Evolutionary conservation across 148 eudicot genomes (phyloP), one percentile per base, ranked within the genome.

Genomic region (Fagopyrum tataricum): DNA sequence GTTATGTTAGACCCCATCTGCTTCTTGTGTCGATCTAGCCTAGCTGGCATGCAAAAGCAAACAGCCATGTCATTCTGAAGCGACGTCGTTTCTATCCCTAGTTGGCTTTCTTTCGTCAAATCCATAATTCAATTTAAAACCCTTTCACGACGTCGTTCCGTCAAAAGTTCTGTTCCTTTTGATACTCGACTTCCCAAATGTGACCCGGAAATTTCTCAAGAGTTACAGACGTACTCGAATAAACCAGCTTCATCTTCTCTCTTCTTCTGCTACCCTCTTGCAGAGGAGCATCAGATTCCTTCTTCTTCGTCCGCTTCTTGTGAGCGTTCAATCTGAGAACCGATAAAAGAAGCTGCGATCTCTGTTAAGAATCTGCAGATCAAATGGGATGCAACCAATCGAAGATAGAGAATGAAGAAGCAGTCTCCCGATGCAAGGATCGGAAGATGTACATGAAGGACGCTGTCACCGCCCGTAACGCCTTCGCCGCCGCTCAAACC

Each of bases 361-460:
- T 69, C 49, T 40, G 67, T 4, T n/a, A 24, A 15, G 41, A 43
- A 46, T 9, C 47, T n/a, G 44, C 13, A 12, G 71, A 71, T 49
- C 21, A 41, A 41, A 74, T 93, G 98, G 98, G 98, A 0, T 91
- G 98, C 73, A 79, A 87, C 0, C 96, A 93, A 77, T 93, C 98
- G 5, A 93, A 90, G 85, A 89, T 93, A 89, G 98, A 93, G 86
- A 89, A 89, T 76, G 96, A 93, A 44, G 98, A 93, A 53, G 84
- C 91, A 0, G 94, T 93, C 6, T 72, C 84, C 7, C 75, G 98
- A 64, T 93, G 98, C 86, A 93, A 89, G 76, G 94, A 87, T 2
- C 84, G 96, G 0, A 89, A 82, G 77, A 75, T 40, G 11, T 74
- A 72, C 83, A 86, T 93, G 87, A 84, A 82, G 37, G 75, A 81